Base-by-base conservation (phyloP, 176 grass and related monocot species). In the Carex parvula region DNA sequence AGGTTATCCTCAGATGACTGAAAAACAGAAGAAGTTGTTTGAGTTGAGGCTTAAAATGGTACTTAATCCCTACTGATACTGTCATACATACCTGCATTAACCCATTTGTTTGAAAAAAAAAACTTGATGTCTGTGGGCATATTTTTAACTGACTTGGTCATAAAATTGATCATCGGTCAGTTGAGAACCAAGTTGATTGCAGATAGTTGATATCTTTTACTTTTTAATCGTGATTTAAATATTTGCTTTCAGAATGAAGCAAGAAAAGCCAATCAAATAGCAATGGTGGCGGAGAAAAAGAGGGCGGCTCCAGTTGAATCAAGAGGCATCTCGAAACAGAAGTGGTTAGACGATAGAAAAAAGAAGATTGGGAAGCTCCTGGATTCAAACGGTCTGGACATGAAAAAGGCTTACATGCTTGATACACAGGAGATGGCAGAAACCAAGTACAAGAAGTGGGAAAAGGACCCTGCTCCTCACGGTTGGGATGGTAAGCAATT, bases 401-500 rank as follows among this genome's bases (percentile, higher is more conserved):
- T 98, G 89, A 88, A 89, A n/a, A 89, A 92, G 42, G 90, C 96
- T 2, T 98, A 92, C 73, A 95, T 98, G 96, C 96, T 98, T 74
- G 93, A 98, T 83, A 98, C 91, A 21, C 91, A 98, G 79, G 93
- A 92, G 42, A 87, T 76, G 0, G 96, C 96, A 15, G 84, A 98
- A 92, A 33, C 50, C 0, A 98, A 98, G 74, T 95, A 98, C 69
- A 98, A 98, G 84, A 98, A 95, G 81, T 95, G 96, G 93, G 96
- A 98, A 80, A 98, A 95, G 60, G 96, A 93, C 52, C 93, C 96
- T 29, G 93, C 96, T 29, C 93, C 96, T 18, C 74, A 90, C 61
- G 91, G 91, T n/a, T 99, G 93, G 96, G 93, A 98, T 77, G 96
- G 96, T 95, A 89, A 87, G 91, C 11, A 64, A 66, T 55, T 13